phyloP scores from a whole-genome alignment of 1,284 basidiomycete genomes.

The Peniophora sp. region DNA sequence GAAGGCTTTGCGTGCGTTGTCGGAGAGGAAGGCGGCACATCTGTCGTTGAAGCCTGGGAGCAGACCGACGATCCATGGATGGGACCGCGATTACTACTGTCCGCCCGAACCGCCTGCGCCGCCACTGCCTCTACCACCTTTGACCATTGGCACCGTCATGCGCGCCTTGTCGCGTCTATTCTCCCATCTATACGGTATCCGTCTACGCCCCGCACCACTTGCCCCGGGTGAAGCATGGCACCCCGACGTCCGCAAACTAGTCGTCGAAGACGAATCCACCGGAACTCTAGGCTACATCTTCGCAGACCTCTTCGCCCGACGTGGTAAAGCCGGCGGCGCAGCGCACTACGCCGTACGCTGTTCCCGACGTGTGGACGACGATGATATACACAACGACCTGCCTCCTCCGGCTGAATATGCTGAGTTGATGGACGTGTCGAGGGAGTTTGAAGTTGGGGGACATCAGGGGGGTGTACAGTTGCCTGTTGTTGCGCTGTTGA shows the following conservation, averaged over 20 bases:
- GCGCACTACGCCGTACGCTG: slow-evolving; percentile 98
- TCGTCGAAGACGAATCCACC: slow-evolving; percentile 84
- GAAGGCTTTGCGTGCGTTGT: slow-evolving; percentile 64
- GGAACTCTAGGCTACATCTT: slow-evolving; percentile 93
- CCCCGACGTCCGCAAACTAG: slow-evolving; percentile 80
- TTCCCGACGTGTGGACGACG: slow-evolving; percentile 86
- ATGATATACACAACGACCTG: slow-evolving; percentile 70
- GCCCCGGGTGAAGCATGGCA: slow-evolving; percentile 86
- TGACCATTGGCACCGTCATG: slow-evolving; percentile 81
- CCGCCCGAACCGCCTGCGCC: slow-evolving; percentile 69
- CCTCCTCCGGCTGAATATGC: slow-evolving; percentile 30
- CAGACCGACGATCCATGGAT: slow-evolving; percentile 69
- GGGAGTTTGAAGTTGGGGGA: slow-evolving; percentile 53
- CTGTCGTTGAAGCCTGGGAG: slow-evolving; percentile 37
- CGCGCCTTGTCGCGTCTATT: slow-evolving; percentile 84
- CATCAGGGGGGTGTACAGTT: slow-evolving; percentile 77
- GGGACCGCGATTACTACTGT: slow-evolving; percentile 91
- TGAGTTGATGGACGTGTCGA: slow-evolving; percentile 34
- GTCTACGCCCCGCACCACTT: slow-evolving; percentile 63
- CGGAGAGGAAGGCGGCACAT: slow-evolving; percentile 67
- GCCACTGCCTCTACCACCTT: slow-evolving; percentile 59
- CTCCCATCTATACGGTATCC: slow-evolving; percentile 80
- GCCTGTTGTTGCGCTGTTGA: slow-evolving; percentile 87
- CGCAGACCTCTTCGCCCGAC: slow-evolving; percentile 82
- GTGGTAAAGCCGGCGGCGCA: slow-evolving; percentile 85